phyloP scores from a whole-genome alignment of 1,284 basidiomycete genomes.

The Pseudozyma tsukubaensis region DNA sequence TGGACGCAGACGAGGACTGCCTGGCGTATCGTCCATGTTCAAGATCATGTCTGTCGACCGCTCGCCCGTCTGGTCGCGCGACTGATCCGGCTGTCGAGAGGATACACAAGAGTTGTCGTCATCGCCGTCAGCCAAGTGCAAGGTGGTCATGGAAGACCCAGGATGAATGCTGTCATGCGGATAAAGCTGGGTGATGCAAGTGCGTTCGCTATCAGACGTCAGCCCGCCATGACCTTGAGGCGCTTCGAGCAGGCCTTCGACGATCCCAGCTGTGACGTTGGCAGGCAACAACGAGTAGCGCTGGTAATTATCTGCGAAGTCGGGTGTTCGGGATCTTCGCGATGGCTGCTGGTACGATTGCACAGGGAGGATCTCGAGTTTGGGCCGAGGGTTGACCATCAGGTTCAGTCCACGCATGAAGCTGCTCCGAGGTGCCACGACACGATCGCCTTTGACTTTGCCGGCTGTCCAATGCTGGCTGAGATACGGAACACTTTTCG shows the following conservation, averaged over 20 bases:
- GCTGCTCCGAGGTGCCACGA: constrained; percentile 33
- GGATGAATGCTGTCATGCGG: background rate
- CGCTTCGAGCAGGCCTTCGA: constrained; percentile 9
- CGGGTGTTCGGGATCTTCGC: background rate
- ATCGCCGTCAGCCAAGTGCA: background rate
- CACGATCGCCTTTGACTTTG: constrained; percentile 34
- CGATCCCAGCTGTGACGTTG: constrained; percentile 5
- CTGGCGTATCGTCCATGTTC: constrained; percentile 35
- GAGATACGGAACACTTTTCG: constrained; percentile 35
- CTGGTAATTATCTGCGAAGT: background rate
- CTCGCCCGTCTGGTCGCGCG: background rate
- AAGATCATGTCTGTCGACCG: constrained; percentile 7
- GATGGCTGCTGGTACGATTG: background rate
- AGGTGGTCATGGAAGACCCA: constrained; percentile 2
- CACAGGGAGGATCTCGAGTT: constrained; percentile 35
- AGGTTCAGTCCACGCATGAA: constrained; percentile 33
- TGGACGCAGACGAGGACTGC: constrained; percentile 14
- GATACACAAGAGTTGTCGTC: background rate
- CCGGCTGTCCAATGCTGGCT: constrained; percentile 41
- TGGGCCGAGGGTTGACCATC: constrained; percentile 39
- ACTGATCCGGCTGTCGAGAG: background rate
- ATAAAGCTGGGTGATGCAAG: constrained; percentile 5
- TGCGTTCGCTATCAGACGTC: constrained; percentile 16
- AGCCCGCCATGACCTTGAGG: background rate
- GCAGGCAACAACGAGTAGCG: background rate